A percentile compares a stretch with the other conserved stretches of the same genome.
phyloP scores from a whole-genome alignment of 139 green algal species.

The Ulvella scutata region DNA sequence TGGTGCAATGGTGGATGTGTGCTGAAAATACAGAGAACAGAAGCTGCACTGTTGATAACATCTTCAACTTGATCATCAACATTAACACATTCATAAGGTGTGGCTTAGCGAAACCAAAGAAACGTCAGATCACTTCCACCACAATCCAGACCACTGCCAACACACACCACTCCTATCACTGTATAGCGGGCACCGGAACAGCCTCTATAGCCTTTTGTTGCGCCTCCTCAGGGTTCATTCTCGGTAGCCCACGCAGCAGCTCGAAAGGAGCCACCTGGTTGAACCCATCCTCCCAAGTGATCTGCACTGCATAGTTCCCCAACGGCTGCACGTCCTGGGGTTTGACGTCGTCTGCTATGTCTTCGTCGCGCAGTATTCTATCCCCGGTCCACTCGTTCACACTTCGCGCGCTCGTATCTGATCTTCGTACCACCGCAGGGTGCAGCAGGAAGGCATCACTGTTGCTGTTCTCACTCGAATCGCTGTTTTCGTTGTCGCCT shows the following conservation, averaged over 20 bases:
- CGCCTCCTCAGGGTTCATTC: neutral
- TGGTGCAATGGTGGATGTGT: too few species aligned
- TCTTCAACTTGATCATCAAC: too few species aligned
- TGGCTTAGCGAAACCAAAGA: too few species aligned
- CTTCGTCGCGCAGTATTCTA: conserved; percentile 22
- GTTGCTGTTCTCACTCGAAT: too few species aligned
- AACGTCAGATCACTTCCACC: too few species aligned
- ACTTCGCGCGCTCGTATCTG: conserved; percentile 65
- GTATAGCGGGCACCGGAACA: too few species aligned
- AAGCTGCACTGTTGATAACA: too few species aligned
- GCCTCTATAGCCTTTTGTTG: neutral
- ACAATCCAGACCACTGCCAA: too few species aligned
- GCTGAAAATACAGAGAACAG: too few species aligned
- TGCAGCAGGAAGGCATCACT: conserved; percentile 52
- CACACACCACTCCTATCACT: too few species aligned
- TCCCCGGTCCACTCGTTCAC: conserved; percentile 83
- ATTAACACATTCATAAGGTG: too few species aligned
- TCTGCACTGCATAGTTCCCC: conserved; percentile 93
- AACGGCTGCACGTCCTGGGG: conserved; percentile 54
- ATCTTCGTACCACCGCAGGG: conserved; percentile 55
- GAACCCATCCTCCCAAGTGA: conserved; percentile 73
- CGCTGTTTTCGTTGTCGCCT: too few species aligned
- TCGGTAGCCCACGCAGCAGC: conserved; percentile 15
- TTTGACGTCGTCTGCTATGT: conserved; percentile 53
- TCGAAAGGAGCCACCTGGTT: conserved; percentile 60